Conservation (phyloP, 1,139 yeast species). For the Groenewaldozyma auringiensis region DNA sequence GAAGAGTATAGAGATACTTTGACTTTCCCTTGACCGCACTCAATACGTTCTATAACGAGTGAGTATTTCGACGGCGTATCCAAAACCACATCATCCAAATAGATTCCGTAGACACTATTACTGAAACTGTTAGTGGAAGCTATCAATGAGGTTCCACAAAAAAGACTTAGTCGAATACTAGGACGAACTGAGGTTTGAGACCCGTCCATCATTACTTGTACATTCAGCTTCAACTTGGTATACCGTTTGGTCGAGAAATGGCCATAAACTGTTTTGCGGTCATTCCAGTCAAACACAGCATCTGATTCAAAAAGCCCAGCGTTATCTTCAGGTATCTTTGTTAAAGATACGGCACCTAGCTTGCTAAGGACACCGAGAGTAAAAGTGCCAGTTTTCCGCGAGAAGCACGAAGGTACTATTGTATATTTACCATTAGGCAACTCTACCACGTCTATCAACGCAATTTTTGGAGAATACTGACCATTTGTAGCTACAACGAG, state of each 20-base stretch:
- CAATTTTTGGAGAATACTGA: slow-evolving; percentile 29
- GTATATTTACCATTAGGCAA: slow-evolving; percentile 37
- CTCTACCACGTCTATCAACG: slow-evolving; percentile 25
- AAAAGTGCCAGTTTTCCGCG: slow-evolving; percentile 6
- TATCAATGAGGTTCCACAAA: slow-evolving; percentile 19
- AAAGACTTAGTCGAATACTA: slow-evolving; percentile 27
- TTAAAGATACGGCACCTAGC: slow-evolving; percentile 13
- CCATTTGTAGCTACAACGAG: slow-evolving; percentile 31
- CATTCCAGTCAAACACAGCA: slow-evolving; percentile 17
- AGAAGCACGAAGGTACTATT: slow-evolving; percentile 25
- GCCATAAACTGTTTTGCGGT: slow-evolving; percentile 17
- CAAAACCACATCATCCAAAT: slow-evolving; percentile 29
- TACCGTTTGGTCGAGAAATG: slow-evolving; percentile 8
- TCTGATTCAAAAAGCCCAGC: slow-evolving; percentile 21
- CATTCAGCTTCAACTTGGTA: background rate
- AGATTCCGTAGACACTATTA: slow-evolving; percentile 40
- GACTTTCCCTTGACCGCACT: slow-evolving; percentile 24
- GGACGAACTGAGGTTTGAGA: slow-evolving; percentile 20
- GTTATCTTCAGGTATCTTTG: slow-evolving; percentile 16
- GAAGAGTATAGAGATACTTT: slow-evolving; percentile 16
- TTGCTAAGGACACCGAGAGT: slow-evolving; percentile 11
- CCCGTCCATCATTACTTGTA: background rate
- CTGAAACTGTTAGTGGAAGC: slow-evolving; percentile 38
- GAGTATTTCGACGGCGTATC: slow-evolving; percentile 13
- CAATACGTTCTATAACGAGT: slow-evolving; percentile 26